These are phyloP conservation scores for Fraxinus dipetala DNA, from an alignment of 305 asterid genomes.

Conservation along the genomic window DNA sequence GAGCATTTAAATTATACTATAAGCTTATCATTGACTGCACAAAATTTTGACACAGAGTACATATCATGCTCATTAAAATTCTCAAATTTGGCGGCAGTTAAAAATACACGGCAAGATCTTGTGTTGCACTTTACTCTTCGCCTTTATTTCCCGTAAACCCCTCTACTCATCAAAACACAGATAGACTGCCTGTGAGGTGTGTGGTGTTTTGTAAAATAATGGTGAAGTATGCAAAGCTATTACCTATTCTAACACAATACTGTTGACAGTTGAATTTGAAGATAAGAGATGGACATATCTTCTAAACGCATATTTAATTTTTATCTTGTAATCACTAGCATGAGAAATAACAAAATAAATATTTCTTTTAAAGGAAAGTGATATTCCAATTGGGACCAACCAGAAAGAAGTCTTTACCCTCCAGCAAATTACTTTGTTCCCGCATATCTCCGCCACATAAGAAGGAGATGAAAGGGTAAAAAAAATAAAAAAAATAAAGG, in stretches of 20 bases:
- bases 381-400: not conserved
- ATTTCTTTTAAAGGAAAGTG: not conserved
- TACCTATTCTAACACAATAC: slow-evolving; percentile 10
- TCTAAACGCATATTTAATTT: not conserved
- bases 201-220: not conserved
- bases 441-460: not conserved
- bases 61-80: not conserved
- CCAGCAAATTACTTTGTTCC: not conserved
- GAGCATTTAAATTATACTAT: not conserved
- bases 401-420: not conserved
- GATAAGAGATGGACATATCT: not conserved
- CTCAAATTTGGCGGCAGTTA: not conserved
- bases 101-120: not conserved
- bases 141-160: not conserved
- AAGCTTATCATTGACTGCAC: not conserved
- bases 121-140: not conserved
- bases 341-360: not conserved
- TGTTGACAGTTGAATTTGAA: not conserved
- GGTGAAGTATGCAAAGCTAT: not conserved
- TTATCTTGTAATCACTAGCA: not conserved
- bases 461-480: not conserved
- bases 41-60: not conserved
- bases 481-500: not conserved
- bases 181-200: not conserved
- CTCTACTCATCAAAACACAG: slow-evolving; percentile 6